Evolutionary conservation across 192 early-diverging fungal species (phyloP).

Genomic region (Rhizophagus prolifer): DNA sequence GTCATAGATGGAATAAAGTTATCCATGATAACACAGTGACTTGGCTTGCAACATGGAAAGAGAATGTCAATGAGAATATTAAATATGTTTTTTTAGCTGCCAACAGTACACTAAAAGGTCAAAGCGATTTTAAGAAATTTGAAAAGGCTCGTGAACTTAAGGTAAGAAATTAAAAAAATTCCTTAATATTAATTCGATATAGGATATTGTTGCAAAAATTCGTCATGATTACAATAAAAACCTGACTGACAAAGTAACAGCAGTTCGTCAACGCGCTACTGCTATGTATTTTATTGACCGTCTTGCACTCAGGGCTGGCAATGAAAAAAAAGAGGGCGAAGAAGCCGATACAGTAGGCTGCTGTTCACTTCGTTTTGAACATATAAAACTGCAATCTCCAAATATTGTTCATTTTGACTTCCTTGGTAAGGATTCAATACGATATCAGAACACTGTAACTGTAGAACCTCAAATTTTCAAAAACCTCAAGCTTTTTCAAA

Average conservation of each 20-base stretch:
- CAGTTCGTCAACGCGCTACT: slow-evolving; percentile 85
- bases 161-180: slow-evolving; percentile 31
- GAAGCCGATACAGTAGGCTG: slow-evolving; percentile 99
- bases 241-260: slow-evolving; percentile 78
- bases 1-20: slow-evolving; percentile 87
- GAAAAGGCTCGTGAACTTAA: slow-evolving; percentile 91
- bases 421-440: slow-evolving; percentile 97
- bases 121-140: slow-evolving; percentile 94
- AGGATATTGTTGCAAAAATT: slow-evolving; percentile 71
- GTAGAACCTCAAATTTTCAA: slow-evolving; percentile 92
- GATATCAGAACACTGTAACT: slow-evolving; percentile 81
- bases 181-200: background rate
- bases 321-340: slow-evolving; percentile 90
- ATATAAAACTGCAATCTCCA: slow-evolving; percentile 80
- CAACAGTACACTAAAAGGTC: slow-evolving; percentile 89
- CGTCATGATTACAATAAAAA: slow-evolving; percentile 77
- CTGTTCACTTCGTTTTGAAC: slow-evolving; percentile 93
- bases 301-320: slow-evolving; percentile 93
- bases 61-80: slow-evolving; percentile 89
- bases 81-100: slow-evolving; percentile 98
- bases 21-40: slow-evolving; percentile 89
- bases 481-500: slow-evolving; percentile 89
- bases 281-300: slow-evolving; percentile 96
- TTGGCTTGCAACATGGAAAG: slow-evolving; percentile 98
- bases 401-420: slow-evolving; percentile 92